phyloP scores from a whole-genome alignment of 2,329 filamentous ascomycete genomes.

The Cryphonectria carpinicola region DNA sequence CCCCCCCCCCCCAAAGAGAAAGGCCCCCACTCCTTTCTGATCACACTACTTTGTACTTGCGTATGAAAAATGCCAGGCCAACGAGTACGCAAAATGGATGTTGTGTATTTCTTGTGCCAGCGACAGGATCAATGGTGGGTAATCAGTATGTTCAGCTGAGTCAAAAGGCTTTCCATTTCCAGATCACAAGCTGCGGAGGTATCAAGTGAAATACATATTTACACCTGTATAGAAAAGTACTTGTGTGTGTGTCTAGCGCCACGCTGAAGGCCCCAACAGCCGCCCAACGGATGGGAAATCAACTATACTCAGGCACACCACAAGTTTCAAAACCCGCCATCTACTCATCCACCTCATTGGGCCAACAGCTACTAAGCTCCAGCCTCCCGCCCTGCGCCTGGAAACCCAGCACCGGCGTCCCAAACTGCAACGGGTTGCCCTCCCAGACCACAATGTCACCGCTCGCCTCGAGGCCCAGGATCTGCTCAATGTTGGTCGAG shows the following conservation, averaged over 20 bases:
- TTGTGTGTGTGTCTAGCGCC: neutral
- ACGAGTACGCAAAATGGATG: neutral
- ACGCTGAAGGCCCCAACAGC: neutral
- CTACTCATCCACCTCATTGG: conserved; percentile 30
- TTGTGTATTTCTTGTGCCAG: neutral
- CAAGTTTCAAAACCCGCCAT: neutral
- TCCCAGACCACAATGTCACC: conserved; percentile 49
- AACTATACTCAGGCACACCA: neutral
- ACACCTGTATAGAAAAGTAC: neutral
- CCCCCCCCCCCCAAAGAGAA: too few species aligned
- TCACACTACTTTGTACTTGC: too few species aligned
- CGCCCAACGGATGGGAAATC: neutral
- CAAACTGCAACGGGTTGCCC: conserved; percentile 46
- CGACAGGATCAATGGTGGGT: neutral
- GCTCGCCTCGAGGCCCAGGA: conserved; percentile 42
- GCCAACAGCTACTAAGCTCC: conserved; percentile 41
- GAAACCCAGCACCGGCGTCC: conserved; percentile 44
- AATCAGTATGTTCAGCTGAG: neutral
- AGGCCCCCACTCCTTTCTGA: too few species aligned
- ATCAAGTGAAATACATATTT: neutral
- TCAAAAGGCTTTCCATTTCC: neutral
- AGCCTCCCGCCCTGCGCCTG: conserved; percentile 36
- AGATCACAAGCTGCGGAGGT: neutral
- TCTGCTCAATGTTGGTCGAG: conserved; percentile 46
- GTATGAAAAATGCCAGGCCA: neutral